Conservation (phyloP, 1,284 basidiomycete species). For the Austroboletus novae-zelandiae region DNA sequence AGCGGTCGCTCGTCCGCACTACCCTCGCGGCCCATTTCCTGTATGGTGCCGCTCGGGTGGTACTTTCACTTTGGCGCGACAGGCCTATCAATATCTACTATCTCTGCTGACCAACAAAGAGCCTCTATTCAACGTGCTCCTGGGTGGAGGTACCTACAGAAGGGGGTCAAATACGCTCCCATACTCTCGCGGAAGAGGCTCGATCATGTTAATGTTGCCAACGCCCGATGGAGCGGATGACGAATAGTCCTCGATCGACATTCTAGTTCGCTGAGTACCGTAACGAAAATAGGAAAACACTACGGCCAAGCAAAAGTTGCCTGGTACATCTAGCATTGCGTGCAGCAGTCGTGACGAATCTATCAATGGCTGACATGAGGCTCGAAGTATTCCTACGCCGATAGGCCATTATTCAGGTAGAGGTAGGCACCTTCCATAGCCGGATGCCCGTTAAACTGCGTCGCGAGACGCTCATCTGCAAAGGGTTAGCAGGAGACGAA, state of each 20-base stretch:
- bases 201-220: constrained; percentile 69
- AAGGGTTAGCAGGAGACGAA: constrained; percentile 2
- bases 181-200: constrained; percentile 65
- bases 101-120: constrained; percentile 26
- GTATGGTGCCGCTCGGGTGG: constrained; percentile 41
- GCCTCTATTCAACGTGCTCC: constrained; percentile 51
- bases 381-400: constrained; percentile 15
- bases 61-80: constrained; percentile 37
- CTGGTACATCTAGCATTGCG: constrained; percentile 10
- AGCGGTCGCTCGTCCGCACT: constrained; percentile 56
- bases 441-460: constrained; percentile 47
- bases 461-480: constrained; percentile 62
- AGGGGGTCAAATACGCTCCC: constrained; percentile 62
- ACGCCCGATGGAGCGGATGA: constrained; percentile 61
- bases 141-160: constrained; percentile 72
- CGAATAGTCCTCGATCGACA: constrained; percentile 13
- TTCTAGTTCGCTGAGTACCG: constrained; percentile 12
- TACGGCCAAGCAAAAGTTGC: constrained; percentile 21
- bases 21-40: constrained; percentile 66
- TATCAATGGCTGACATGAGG: constrained; percentile 2
- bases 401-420: constrained; percentile 53
- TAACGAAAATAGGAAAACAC: constrained; percentile 11
- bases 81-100: constrained; percentile 20
- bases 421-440: constrained; percentile 66
- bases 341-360: constrained; percentile 6